Base-by-base conservation (phyloP, 305 asterid species). In the Fraxinus latifolia region DNA sequence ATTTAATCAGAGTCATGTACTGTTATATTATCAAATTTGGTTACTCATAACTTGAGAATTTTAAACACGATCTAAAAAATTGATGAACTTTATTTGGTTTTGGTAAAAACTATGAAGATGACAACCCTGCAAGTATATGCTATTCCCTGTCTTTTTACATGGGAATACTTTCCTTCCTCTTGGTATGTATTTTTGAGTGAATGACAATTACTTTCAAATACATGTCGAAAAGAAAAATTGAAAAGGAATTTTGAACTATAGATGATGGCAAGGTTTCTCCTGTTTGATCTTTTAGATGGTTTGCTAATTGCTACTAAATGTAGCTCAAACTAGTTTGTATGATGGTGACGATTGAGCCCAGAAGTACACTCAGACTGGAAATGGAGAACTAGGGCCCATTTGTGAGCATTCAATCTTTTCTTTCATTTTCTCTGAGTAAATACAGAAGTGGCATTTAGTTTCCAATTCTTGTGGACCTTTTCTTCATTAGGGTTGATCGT, bases 1-100 rank as follows among this genome's bases (percentile, higher is more conserved):
- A 23, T 39, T n/a, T 29, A 17, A 7, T 70, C 77, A 23, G 8
- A 67, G 74, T 31, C 74, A 21, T 80, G 44, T 79, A 77, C 79
- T 82, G 84, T 62, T 83, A 71, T 78, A 79, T 50, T 62, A 67
- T 23, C 80, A 73, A 65, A 55, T 82, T 21, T 29, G 82, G 25
- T 79, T 58, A 77, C 71, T 82, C 68, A 74, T 44, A 77, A 81
- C 29, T 82, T 78, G 25, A 73, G 60, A 36, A 77, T 71, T 60
- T 73, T 80, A 36, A 37, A 39, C 31, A 58, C 25, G 31, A 8
- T 80, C 6, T 17, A 37, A 37, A 71, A 71, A 79, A 62, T 81
- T 85, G 37, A 74, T 83, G 55, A 58, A 70, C 50, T 80, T 77
- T 58, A 72, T 34, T 76, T 73, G 9, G 39, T 71, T 65, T 78